Percentiles rank a stretch among this genome's conserved stretches.
These are phyloP conservation scores for Cryphonectria naterciae DNA, from an alignment of 2,329 filamentous ascomycete genomes.

Conservation along the genomic window DNA sequence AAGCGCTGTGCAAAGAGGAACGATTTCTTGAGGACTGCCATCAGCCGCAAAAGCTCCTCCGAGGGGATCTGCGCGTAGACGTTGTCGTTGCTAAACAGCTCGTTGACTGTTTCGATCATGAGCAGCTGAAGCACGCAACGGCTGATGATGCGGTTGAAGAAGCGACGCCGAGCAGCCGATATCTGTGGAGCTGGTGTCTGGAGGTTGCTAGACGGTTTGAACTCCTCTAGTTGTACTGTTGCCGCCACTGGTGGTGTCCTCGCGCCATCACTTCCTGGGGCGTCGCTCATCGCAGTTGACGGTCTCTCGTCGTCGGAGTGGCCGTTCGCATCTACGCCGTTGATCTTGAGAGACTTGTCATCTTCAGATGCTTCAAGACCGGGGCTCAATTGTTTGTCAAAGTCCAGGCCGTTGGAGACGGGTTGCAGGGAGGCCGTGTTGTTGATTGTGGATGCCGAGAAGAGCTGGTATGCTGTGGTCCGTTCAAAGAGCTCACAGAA, in stretches of 20 bases:
- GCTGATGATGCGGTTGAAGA: slow-evolving; percentile 99
- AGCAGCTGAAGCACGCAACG: slow-evolving; percentile 96
- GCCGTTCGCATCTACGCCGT: slow-evolving; percentile 53
- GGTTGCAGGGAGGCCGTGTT: slow-evolving; percentile 56
- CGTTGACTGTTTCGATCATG: slow-evolving; percentile 99
- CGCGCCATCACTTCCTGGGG: slow-evolving; percentile 41
- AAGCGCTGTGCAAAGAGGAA: slow-evolving; percentile 97
- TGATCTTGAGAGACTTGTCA: slow-evolving; percentile 65
- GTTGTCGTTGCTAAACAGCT: slow-evolving; percentile 95
- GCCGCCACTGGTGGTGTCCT: slow-evolving; percentile 35
- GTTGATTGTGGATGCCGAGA: slow-evolving; percentile 74
- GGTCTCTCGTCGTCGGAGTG: slow-evolving; percentile 37
- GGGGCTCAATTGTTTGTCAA: slow-evolving; percentile 51
- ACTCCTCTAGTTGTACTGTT: slow-evolving; percentile 72
- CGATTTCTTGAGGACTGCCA: slow-evolving; percentile 92
- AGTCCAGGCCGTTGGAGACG: slow-evolving; percentile 56
- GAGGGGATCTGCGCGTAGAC: slow-evolving; percentile 95
- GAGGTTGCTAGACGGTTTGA: slow-evolving; percentile 73
- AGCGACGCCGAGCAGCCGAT: slow-evolving; percentile 86
- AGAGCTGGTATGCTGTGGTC: slow-evolving; percentile 93
- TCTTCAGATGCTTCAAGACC: slow-evolving; percentile 46
- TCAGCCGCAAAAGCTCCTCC: slow-evolving; percentile 83
- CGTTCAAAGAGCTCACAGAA: slow-evolving; percentile 95
- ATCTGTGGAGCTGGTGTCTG: slow-evolving; percentile 92
- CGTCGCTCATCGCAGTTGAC: slow-evolving; percentile 35